Conservation (phyloP, 2,329 filamentous ascomycete genomes). For the Elsinoe perseae region DNA sequence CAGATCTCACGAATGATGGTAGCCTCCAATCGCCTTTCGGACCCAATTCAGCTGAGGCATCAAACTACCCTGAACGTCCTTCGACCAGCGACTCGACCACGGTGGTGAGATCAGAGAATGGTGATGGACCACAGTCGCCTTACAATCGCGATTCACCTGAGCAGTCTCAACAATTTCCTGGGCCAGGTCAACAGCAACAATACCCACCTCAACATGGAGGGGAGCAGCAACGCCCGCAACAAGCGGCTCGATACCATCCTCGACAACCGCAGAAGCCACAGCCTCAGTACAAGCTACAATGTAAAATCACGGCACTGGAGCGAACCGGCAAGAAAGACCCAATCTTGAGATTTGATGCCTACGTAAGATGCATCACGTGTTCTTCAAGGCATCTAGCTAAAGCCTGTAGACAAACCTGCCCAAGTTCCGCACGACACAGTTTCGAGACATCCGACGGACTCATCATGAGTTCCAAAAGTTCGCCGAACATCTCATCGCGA, state of each 20-base stretch:
- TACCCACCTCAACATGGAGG: conserved; percentile 27
- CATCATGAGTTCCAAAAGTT: conserved; percentile 96
- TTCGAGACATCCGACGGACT: conserved; percentile 89
- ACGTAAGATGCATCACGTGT: conserved; percentile 53
- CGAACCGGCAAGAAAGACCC: conserved; percentile 92
- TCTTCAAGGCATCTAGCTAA: neutral
- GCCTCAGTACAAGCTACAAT: conserved; percentile 62
- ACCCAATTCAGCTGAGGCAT: neutral
- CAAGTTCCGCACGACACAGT: conserved; percentile 94
- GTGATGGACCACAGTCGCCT: conserved; percentile 17
- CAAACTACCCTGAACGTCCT: conserved; percentile 22
- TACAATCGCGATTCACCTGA: conserved; percentile 18
- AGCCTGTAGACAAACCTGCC: conserved; percentile 85
- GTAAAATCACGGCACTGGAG: conserved; percentile 90
- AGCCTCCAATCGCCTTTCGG: conserved; percentile 34
- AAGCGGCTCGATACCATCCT: conserved; percentile 21
- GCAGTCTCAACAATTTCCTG: conserved; percentile 17
- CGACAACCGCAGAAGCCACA: conserved; percentile 26
- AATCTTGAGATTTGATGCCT: conserved; percentile 88
- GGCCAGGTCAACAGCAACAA: conserved; percentile 31
- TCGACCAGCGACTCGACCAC: conserved; percentile 14
- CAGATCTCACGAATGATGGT: conserved; percentile 30
- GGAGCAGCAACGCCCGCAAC: conserved; percentile 32
- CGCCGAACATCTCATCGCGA: conserved; percentile 90
- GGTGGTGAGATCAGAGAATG: conserved; percentile 15